These are phyloP conservation scores for Spathaspora passalidarum DNA, from an alignment of 805 yeast species.

Conservation along the genomic window DNA sequence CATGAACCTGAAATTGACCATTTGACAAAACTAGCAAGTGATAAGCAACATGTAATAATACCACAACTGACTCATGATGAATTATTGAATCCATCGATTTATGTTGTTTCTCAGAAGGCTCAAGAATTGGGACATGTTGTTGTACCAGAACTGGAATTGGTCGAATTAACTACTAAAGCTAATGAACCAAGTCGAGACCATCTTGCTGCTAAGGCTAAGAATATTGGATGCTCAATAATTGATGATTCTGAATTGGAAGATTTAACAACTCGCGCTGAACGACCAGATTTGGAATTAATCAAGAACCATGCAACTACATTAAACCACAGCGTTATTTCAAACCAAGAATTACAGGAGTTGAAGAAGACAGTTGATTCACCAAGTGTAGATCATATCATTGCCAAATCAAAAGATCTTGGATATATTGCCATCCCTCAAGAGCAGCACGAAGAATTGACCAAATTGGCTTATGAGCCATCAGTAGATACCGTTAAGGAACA, in stretches of 20 bases:
- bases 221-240: conserved; percentile 15
- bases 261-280: conserved; percentile 13
- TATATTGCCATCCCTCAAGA: conserved; percentile 11
- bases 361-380: conserved; percentile 28
- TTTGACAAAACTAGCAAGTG: conserved; percentile 9
- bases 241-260: conserved; percentile 8
- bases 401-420: conserved; percentile 15
- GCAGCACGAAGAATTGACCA: conserved; percentile 13
- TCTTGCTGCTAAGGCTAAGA: conserved; percentile 20
- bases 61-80: conserved; percentile 8
- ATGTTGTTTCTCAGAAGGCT: conserved; percentile 24
- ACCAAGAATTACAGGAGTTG: conserved; percentile 12
- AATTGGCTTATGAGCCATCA: conserved; percentile 11
- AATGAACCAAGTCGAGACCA: conserved; percentile 23
- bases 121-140: conserved; percentile 4
- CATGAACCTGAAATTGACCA: conserved; percentile 17
- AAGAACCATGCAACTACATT: conserved; percentile 25
- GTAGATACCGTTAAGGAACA: conserved; percentile 1
- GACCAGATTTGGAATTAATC: conserved; percentile 28
- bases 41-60: conserved; percentile 10
- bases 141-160: conserved; percentile 6
- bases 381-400: conserved; percentile 22
- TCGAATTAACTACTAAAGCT: conserved; percentile 3
- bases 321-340: conserved; percentile 13
- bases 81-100: conserved; percentile 23